Base-by-base conservation (phyloP, 164 flowering plant species). In the Vitis labrusca region DNA sequence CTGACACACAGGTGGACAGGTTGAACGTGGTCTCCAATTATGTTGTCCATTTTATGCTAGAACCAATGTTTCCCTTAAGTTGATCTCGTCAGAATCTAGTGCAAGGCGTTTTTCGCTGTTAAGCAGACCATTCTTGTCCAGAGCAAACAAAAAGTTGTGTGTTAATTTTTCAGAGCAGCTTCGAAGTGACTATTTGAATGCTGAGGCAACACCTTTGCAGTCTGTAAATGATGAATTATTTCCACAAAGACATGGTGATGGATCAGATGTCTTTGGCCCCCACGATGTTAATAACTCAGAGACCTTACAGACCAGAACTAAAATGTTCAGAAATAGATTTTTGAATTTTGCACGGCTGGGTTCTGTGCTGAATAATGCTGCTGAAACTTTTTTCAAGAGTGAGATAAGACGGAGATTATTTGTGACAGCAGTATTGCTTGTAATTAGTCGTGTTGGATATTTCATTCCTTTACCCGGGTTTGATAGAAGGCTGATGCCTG, bases 381-480 rank as follows among this genome's bases (percentile, higher is more conserved):
- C 93, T 37, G 99, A 93, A 70, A 84, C 91, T 6, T 93, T 95
- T 71, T 95, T 95, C 73, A 95, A 95, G 82, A 91, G 98, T 80
- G 99, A 95, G 80, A 95, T 95, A 76, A 80, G 97, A n/a, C 79
- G 98, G 59, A 90, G 99, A 77, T 77, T 95, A 62, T 93, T 88
- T 79, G 89, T 95, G 67, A 95, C 98, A 8, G 93, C 97, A 73
- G 82, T 86, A 10, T 72, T 95, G 64, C 67, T 95, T 65, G 74
- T 91, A 3, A 71, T 89, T n/a, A 95, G 99, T 65, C 93, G 99
- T 58, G 73, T 93, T 68, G 99, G 98, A 30, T 93, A 93, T 78
- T 95, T 88, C 76, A 85, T 95, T 68, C 99, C 98, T 61, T 78
- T 95, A 10, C 99, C 99, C 56, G 99, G 99, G 23, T 95, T 89